Conservation (phyloP, 306 rosid genomes). For the Trifolium repens region DNA sequence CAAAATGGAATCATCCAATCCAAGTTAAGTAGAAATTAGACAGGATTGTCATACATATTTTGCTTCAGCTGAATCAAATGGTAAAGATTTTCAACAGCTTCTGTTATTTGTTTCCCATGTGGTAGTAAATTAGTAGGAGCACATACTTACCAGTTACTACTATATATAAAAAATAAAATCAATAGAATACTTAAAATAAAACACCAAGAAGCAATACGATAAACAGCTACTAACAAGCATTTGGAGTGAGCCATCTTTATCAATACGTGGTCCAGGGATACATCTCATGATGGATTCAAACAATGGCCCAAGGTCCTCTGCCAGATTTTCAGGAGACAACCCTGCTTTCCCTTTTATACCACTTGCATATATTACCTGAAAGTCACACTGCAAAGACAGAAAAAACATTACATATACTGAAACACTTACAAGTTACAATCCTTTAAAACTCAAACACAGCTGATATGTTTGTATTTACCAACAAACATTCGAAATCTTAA, state of each 20-base stretch:
- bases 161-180: background rate
- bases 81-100: slow-evolving; percentile 14
- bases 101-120: slow-evolving; percentile 29
- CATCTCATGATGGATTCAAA: slow-evolving; percentile 95
- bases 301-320: slow-evolving; percentile 96
- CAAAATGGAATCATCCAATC: slow-evolving; percentile 25
- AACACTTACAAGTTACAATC: background rate
- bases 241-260: slow-evolving; percentile 90
- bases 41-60: slow-evolving; percentile 26
- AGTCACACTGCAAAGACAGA: slow-evolving; percentile 76
- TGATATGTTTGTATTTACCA: slow-evolving; percentile 20
- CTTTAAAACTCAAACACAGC: slow-evolving; percentile 26
- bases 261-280: slow-evolving; percentile 97
- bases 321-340: slow-evolving; percentile 82
- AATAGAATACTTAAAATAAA: slow-evolving; percentile 8
- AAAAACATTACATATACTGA: slow-evolving; percentile 35
- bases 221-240: slow-evolving; percentile 81
- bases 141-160: background rate
- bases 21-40: slow-evolving; percentile 26
- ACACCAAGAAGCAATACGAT: slow-evolving; percentile 17
- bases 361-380: slow-evolving; percentile 96
- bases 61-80: slow-evolving; percentile 26
- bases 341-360: slow-evolving; percentile 98
- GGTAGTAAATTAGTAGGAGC: slow-evolving; percentile 14
- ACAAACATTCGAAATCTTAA: slow-evolving; percentile 18